Conservation (phyloP, 108 stramenopile species). For the Nitzschia palea region DNA sequence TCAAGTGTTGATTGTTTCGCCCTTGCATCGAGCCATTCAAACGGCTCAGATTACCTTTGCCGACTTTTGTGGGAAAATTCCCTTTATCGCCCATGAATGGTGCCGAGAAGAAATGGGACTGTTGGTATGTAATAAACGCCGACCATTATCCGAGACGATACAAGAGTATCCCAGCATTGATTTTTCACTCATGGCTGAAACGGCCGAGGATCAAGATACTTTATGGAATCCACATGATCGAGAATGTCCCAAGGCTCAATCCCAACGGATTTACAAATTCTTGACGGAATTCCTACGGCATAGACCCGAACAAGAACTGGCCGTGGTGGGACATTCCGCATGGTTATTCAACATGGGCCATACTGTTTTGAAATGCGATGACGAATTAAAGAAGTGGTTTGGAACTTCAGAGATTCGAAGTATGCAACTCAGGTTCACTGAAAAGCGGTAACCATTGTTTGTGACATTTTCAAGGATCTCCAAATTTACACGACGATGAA, state of each 20-base stretch:
- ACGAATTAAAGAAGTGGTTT: slow-evolving; percentile 48
- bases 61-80: slow-evolving; percentile 16
- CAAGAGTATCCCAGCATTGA: slow-evolving; percentile 52
- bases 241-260: slow-evolving; percentile 41
- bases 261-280: slow-evolving; percentile 56
- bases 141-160: slow-evolving; percentile 39
- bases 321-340: slow-evolving; percentile 63
- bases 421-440: slow-evolving; percentile 38
- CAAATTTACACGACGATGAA: no score
- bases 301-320: slow-evolving; percentile 59
- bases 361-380: slow-evolving; percentile 53
- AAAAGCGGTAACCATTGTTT: not conserved
- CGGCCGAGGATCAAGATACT: slow-evolving; percentile 41
- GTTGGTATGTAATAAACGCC: slow-evolving; percentile 52
- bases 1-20: slow-evolving; percentile 55
- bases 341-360: slow-evolving; percentile 58
- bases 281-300: slow-evolving; percentile 43
- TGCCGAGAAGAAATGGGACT: slow-evolving; percentile 68
- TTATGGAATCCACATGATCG: slow-evolving; percentile 33
- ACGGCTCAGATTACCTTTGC: slow-evolving; percentile 54
- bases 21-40: slow-evolving; percentile 51
- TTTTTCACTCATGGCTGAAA: slow-evolving; percentile 35
- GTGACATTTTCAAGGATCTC: no score
- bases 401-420: slow-evolving; percentile 57
- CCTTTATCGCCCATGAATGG: slow-evolving; percentile 59